A percentile compares a stretch with the other conserved stretches of the same genome.
Evolutionary conservation across 2,329 filamentous ascomycete species (phyloP).

Genomic region (Pestalotiopsis sp.): DNA sequence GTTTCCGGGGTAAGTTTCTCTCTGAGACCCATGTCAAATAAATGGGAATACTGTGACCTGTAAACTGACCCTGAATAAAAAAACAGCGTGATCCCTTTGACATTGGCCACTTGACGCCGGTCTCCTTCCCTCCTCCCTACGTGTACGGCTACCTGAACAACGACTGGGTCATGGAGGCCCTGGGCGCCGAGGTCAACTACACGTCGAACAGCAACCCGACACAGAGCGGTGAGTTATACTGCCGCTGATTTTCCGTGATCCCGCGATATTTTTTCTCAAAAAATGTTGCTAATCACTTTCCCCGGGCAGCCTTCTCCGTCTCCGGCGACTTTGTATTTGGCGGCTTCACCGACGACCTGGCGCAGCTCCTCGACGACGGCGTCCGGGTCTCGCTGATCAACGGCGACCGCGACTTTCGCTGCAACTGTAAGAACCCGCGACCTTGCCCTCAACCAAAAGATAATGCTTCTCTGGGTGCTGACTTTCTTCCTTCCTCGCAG

Average conservation of each 20-base stretch:
- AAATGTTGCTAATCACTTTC: neutral
- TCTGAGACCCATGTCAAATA: neutral
- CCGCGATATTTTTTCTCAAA: no score
- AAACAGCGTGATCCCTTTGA: constrained; percentile 46
- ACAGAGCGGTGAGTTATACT: neutral
- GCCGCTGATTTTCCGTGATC: neutral
- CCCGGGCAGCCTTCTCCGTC: neutral
- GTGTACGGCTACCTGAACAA: constrained; percentile 55
- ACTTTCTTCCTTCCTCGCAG: neutral
- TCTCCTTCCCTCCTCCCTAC: constrained; percentile 52
- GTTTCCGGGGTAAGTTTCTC: constrained; percentile 14
- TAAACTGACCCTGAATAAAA: no score
- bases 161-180: constrained; percentile 50
- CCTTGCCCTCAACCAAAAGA: constrained; percentile 46
- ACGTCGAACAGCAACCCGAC: constrained; percentile 24
- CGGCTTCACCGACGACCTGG: constrained; percentile 3
- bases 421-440: constrained; percentile 35
- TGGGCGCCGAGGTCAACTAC: constrained; percentile 62
- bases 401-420: constrained; percentile 8
- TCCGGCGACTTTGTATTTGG: constrained; percentile 2
- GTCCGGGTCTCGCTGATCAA: constrained; percentile 6
- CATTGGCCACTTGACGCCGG: constrained; percentile 45
- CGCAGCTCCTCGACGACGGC: constrained; percentile 5
- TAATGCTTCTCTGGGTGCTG: constrained; percentile 28
- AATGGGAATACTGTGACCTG: neutral